These are phyloP conservation scores for Neurospora sp. DNA, from an alignment of 495 filamentous ascomycete species.

Conservation along the genomic window DNA sequence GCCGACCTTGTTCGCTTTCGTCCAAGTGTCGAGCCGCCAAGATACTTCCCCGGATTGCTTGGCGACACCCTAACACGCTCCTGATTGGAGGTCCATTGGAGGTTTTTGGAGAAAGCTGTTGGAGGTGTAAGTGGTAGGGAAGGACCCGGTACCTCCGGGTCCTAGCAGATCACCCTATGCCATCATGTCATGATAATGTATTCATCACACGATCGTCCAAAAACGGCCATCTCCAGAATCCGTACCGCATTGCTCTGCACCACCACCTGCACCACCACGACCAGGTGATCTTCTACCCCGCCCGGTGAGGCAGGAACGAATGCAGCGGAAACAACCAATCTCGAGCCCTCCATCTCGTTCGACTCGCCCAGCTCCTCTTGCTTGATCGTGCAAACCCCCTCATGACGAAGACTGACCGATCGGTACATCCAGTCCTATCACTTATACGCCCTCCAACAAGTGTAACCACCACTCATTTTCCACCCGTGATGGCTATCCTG, in stretches of 20 bases:
- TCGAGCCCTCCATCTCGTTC: conserved; percentile 2
- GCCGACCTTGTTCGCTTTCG: not conserved
- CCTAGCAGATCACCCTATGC: conserved; percentile 1
- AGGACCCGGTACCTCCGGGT: not conserved
- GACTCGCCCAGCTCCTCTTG: conserved; percentile 7
- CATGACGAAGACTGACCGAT: not conserved
- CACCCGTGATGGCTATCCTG: not conserved
- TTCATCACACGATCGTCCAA: conserved; percentile 24
- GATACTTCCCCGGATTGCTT: not conserved
- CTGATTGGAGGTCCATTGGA: not conserved
- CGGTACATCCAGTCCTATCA: not conserved
- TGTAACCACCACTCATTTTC: not conserved
- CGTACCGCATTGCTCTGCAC: not conserved
- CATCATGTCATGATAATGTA: conserved; percentile 27
- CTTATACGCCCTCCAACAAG: not conserved
- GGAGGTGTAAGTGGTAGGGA: not conserved
- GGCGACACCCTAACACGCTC: not conserved
- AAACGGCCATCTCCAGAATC: conserved; percentile 5
- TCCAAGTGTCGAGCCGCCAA: not conserved
- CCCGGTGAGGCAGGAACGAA: conserved; percentile 21
- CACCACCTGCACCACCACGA: not conserved
- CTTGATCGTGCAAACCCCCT: not conserved
- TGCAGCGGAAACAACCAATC: conserved; percentile 5
- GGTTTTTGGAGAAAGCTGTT: not conserved
- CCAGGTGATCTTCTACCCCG: conserved; percentile 23